Conservation (phyloP, 208 protist genomes). For the Crithidia bombi region DNA sequence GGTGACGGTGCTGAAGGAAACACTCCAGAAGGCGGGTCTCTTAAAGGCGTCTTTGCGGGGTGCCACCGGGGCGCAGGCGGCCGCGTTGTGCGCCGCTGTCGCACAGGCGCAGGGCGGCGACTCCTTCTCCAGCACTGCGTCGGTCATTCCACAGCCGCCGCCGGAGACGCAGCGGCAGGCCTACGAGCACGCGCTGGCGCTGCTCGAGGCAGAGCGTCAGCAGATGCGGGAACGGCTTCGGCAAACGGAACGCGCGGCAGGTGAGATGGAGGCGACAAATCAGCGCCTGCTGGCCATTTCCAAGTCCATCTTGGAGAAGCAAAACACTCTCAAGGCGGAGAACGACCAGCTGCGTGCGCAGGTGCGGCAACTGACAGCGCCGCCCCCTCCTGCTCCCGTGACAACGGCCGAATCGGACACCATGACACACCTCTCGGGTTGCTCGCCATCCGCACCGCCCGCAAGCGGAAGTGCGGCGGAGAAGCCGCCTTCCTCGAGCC, state of each 20-base stretch:
- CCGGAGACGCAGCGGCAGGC: conserved; percentile 21
- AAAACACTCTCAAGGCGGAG: conserved; percentile 32
- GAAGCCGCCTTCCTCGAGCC: too few species aligned
- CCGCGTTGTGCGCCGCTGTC: conserved; percentile 19
- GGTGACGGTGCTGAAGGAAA: conserved; percentile 27
- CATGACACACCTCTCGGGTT: too few species aligned
- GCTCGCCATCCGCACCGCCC: too few species aligned
- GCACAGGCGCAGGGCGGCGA: neutral
- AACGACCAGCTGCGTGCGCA: conserved; percentile 30
- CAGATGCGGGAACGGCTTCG: conserved; percentile 29
- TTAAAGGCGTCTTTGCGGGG: conserved; percentile 14
- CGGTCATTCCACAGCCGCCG: conserved; percentile 5
- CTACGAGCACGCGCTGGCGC: conserved; percentile 18
- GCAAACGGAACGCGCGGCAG: conserved; percentile 14
- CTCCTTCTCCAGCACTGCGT: too few species aligned
- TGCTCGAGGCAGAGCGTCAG: conserved; percentile 33
- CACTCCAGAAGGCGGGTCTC: conserved; percentile 25
- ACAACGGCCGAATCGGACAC: neutral
- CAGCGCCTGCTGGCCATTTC: conserved; percentile 46
- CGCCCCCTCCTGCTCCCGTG: neutral
- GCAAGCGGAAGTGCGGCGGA: too few species aligned
- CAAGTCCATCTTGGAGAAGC: conserved; percentile 46
- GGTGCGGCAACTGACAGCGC: conserved; percentile 14
- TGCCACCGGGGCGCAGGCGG: conserved; percentile 3
- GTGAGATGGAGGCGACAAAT: conserved; percentile 34